Base-by-base conservation (phyloP, 345 rosid genomes). In the Corymbia maculata region DNA sequence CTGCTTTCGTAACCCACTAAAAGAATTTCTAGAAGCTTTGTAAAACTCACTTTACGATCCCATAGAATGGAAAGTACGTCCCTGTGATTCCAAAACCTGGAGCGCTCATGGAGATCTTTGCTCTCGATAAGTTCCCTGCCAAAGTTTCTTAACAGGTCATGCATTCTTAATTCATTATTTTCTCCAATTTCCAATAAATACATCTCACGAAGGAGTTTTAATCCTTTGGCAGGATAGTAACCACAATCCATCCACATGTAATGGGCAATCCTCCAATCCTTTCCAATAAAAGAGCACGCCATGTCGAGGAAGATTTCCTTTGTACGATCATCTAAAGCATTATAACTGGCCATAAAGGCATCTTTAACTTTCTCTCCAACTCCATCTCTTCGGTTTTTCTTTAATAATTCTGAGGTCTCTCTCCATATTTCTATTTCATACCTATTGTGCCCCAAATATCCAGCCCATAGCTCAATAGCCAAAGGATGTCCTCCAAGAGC, bases 201-300 rank as follows among this genome's bases (percentile, higher is more conserved):
- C 84, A 16, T 21, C 11, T 22, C 52, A 4, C 13, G 21, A 22
- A 68, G 59, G 6, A 3, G 12, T 68, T n/a, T 6, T 17, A 87
- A n/a, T 10, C 57, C 47, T 8, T 4, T 21, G 6, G 5, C 2
- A 8, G 88, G 84, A 32, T 26, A 66, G 44, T 47, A n/a, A 28
- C 3, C 42, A 4, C 89, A 88, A 82, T 13, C 89, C 5, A 28
- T 22, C 86, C 89, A 80, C 45, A 79, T 52, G 44, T 53, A 84
- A 36, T 2, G 9, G 24, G 79, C 52, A 82, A 53, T 44, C 19
- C 70, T 57, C 32, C 52, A 24, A 61, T 82, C 45, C n/a, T 21
- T 50, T 52, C 86, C 88, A 8, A 52, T 52, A 79, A 87, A 80
- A 79, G 79, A 90, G 17, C 89, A 90, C 4, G 91, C 91, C 32